Evolutionary conservation across 2,329 filamentous ascomycete species (phyloP).

Genomic region (Colletotrichum endophyticum): DNA sequence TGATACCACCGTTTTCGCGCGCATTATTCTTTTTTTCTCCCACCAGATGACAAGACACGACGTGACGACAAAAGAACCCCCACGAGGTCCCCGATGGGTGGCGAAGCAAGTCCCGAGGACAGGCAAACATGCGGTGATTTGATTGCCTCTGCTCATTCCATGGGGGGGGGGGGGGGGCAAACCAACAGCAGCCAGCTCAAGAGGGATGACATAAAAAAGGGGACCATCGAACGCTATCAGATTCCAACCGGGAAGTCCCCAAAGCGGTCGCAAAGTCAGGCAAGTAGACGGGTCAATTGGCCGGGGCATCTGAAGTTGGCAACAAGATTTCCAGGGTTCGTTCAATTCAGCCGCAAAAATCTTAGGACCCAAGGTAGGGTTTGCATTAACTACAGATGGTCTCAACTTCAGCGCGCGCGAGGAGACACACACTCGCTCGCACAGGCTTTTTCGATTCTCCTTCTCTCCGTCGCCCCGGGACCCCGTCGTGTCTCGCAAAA

Average conservation of each 20-base stretch:
- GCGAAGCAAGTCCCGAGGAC: background rate
- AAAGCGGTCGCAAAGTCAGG: constrained; percentile 4
- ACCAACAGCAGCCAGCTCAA: background rate
- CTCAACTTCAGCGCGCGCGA: background rate
- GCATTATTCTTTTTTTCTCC: background rate
- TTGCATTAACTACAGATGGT: background rate
- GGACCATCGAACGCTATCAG: background rate
- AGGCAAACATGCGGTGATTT: background rate
- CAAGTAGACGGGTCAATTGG: background rate
- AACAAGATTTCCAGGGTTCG: background rate
- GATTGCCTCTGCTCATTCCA: background rate
- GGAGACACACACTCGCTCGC: background rate
- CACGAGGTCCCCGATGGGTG: background rate
- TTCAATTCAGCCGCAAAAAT: background rate
- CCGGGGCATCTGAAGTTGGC: background rate
- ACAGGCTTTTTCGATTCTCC: background rate
- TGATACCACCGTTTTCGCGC: constrained; percentile 2
- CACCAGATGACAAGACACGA: background rate
- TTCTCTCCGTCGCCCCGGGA: background rate
- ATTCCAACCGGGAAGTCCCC: background rate
- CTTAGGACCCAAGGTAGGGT: background rate
- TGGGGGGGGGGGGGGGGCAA: background rate
- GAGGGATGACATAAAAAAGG: background rate
- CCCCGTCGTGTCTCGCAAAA: background rate
- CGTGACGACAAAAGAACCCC: background rate